These are phyloP conservation scores for Gillenia trifoliata DNA, from an alignment of 306 rosid species.

Conservation along the genomic window DNA sequence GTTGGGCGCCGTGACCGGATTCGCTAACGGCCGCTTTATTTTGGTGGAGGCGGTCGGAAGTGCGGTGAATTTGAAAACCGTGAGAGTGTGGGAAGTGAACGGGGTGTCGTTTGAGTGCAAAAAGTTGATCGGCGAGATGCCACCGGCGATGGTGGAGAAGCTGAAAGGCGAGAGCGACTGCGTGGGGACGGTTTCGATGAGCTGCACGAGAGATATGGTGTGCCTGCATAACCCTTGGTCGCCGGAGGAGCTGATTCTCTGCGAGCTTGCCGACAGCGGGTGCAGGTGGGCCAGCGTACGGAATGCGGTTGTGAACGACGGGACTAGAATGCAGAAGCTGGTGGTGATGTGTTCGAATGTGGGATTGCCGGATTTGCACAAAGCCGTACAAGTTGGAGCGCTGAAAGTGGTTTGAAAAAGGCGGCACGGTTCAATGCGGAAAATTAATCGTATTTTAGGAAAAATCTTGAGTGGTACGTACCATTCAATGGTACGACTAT, in stretches of 20 bases:
- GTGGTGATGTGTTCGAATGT: conserved; percentile 49
- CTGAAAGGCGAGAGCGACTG: conserved; percentile 31
- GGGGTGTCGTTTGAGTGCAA: conserved; percentile 28
- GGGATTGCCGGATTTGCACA: conserved; percentile 35
- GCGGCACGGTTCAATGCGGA: too few relatives aligned
- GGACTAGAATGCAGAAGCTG: conserved; percentile 28
- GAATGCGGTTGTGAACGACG: conserved; percentile 31
- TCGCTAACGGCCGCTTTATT: conserved; percentile 22
- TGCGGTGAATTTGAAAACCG: conserved; percentile 23
- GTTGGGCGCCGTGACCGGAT: conserved; percentile 28
- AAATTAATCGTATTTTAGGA: too few relatives aligned
- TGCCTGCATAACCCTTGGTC: conserved; percentile 36
- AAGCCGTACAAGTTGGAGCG: conserved; percentile 11
- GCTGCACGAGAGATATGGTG: conserved; percentile 39
- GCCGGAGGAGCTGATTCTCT: conserved; percentile 39
- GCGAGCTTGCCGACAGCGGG: conserved; percentile 30
- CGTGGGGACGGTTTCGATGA: conserved; percentile 38
- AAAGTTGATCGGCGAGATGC: conserved; percentile 61
- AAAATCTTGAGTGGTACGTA: too few relatives aligned
- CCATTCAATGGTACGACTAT: too few relatives aligned
- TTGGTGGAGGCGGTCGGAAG: conserved; percentile 49
- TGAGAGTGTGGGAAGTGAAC: conserved; percentile 45
- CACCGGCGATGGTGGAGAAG: conserved; percentile 46
- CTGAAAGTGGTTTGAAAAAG: neutral
- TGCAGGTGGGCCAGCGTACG: conserved; percentile 51